Conservation (phyloP, 805 yeast species). For the Wickerhamiella azyma region DNA sequence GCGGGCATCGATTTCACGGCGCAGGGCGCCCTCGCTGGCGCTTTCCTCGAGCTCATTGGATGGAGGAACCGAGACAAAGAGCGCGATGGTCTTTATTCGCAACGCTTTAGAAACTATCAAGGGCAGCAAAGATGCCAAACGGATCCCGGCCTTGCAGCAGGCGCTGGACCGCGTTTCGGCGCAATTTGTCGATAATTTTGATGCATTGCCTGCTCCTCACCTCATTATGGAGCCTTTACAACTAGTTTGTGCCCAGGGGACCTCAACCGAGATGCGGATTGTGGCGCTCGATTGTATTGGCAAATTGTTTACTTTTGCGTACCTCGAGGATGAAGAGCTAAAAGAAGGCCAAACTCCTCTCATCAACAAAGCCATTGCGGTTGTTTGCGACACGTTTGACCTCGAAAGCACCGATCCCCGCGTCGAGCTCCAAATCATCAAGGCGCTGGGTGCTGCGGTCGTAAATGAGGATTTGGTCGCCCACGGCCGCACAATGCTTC, state of each 20-base stretch:
- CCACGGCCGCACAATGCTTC: constrained; percentile 78
- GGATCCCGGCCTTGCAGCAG: constrained; percentile 28
- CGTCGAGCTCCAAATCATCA: constrained; percentile 82
- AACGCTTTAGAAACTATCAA: constrained; percentile 46
- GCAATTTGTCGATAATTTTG: constrained; percentile 19
- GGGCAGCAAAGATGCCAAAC: constrained; percentile 46
- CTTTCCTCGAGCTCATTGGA: constrained; percentile 17
- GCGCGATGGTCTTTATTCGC: constrained; percentile 35
- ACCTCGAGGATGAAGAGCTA: constrained; percentile 36
- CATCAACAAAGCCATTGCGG: constrained; percentile 72
- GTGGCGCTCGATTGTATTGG: constrained; percentile 75
- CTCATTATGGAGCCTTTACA: constrained; percentile 70
- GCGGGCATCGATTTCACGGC: constrained; percentile 2
- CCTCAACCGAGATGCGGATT: constrained; percentile 49
- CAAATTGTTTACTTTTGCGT: constrained; percentile 75
- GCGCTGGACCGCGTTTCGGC: constrained; percentile 26
- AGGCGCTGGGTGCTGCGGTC: constrained; percentile 82
- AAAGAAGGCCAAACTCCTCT: constrained; percentile 35
- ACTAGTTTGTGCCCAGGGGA: constrained; percentile 51
- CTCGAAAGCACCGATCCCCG: constrained; percentile 86
- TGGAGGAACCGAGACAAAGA: constrained; percentile 21
- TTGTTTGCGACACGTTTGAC: constrained; percentile 71
- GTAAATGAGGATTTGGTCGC: constrained; percentile 68
- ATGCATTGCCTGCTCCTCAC: constrained; percentile 31
- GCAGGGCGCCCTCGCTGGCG: constrained; percentile 17